Evolutionary conservation across 2,329 filamentous ascomycete genomes (phyloP).

Genomic region (Fusarium chaquense): DNA sequence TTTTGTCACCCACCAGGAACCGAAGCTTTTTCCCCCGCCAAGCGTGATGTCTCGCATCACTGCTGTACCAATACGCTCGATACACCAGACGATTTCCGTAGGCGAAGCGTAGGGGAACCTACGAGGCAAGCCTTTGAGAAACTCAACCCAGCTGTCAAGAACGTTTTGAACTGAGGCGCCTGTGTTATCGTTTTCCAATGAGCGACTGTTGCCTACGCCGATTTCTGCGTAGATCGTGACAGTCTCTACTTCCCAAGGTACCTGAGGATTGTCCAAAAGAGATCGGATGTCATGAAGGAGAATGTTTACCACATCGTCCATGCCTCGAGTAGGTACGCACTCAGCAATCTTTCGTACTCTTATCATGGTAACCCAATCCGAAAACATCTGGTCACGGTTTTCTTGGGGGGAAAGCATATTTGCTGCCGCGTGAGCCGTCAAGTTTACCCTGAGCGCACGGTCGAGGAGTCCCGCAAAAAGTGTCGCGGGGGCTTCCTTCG

Average conservation of each 20-base stretch:
- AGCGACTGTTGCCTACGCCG: slow-evolving; percentile 60
- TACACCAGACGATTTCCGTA: slow-evolving; percentile 79
- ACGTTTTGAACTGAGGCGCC: slow-evolving; percentile 69
- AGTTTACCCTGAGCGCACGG: slow-evolving; percentile 89
- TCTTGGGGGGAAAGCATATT: slow-evolving; percentile 91
- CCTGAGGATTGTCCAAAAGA: slow-evolving; percentile 75
- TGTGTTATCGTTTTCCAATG: slow-evolving; percentile 44
- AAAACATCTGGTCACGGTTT: slow-evolving; percentile 94
- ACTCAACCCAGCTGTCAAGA: slow-evolving; percentile 81
- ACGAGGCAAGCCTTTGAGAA: slow-evolving; percentile 74
- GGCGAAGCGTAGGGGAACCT: slow-evolving; percentile 81
- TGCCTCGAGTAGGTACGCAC: slow-evolving; percentile 70
- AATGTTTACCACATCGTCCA: slow-evolving; percentile 74
- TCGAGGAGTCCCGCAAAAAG: slow-evolving; percentile 89
- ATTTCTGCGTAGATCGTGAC: slow-evolving; percentile 71
- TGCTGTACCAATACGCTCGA: slow-evolving; percentile 80
- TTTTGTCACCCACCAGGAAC: slow-evolving; percentile 95
- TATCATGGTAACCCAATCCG: slow-evolving; percentile 83
- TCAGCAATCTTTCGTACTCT: slow-evolving; percentile 72
- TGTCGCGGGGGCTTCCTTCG: slow-evolving; percentile 88
- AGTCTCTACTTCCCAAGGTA: slow-evolving; percentile 74
- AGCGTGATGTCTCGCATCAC: slow-evolving; percentile 86
- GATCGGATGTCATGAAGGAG: slow-evolving; percentile 75
- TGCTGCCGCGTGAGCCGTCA: slow-evolving; percentile 92
- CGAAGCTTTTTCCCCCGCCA: slow-evolving; percentile 81